Percentiles rank a stretch among this genome's conserved stretches.
Evolutionary conservation across 2,329 filamentous ascomycete genomes (phyloP).

Genomic region (Mycogone perniciosa): DNA sequence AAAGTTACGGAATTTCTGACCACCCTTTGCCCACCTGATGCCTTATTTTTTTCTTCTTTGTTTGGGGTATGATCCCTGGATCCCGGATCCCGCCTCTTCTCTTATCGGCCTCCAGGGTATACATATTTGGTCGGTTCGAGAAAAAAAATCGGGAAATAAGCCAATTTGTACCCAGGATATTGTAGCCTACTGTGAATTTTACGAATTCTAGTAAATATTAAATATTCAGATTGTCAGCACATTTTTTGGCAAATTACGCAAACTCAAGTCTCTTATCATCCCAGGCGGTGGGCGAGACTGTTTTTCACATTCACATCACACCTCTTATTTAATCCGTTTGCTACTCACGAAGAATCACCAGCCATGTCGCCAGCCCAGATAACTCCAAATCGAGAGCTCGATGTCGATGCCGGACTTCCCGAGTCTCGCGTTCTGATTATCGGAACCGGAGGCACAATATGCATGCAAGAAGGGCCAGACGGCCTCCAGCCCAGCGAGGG

Average conservation of each 20-base stretch:
- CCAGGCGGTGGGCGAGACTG: no score
- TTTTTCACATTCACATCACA: no score
- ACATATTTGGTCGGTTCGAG: no score
- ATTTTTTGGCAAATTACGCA: no score
- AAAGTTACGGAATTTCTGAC: constrained; percentile 6
- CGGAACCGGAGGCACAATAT: constrained; percentile 86
- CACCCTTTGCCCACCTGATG: not conserved
- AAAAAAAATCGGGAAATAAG: no score
- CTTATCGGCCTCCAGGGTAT: not conserved
- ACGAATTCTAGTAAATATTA: no score
- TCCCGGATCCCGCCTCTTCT: not conserved
- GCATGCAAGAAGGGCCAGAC: constrained; percentile 76
- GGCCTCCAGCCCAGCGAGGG: constrained; percentile 75
- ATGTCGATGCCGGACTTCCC: constrained; percentile 37
- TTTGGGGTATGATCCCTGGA: not conserved
- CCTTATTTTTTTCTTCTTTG: not conserved
- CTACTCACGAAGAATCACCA: not conserved
- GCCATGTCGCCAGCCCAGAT: constrained; percentile 17
- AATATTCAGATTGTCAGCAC: no score
- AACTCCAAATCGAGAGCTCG: not conserved
- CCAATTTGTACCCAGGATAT: no score
- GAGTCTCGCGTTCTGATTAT: constrained; percentile 83
- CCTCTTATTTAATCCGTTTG: not conserved
- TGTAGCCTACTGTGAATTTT: no score
- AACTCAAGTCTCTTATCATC: not conserved